These are phyloP conservation scores for Schizophyllum amplum DNA, from an alignment of 1,284 basidiomycete species.

Conservation along the genomic window DNA sequence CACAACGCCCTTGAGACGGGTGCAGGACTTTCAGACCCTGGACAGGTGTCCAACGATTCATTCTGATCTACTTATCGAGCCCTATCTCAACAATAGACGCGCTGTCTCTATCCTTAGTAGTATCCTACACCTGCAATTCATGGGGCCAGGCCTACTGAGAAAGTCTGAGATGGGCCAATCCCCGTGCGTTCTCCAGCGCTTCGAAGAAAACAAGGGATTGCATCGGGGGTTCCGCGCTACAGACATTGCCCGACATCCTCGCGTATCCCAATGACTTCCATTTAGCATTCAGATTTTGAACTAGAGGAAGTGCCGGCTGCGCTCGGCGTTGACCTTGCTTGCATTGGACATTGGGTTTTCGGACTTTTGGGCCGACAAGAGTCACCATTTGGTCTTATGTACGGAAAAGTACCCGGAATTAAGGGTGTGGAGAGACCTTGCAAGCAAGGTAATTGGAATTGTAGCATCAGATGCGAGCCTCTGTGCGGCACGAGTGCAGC, in stretches of 20 bases:
- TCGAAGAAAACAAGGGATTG: background rate
- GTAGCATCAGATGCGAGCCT: no score
- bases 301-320: no score
- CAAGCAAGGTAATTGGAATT: no score
- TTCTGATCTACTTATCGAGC: background rate
- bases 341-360: no score
- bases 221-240: background rate
- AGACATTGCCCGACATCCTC: background rate
- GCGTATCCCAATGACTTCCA: background rate
- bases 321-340: no score
- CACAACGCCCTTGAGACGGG: no score
- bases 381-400: no score
- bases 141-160: background rate
- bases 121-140: background rate
- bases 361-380: no score
- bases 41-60: background rate
- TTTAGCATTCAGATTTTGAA: no score
- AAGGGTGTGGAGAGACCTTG: no score
- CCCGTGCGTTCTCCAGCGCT: background rate
- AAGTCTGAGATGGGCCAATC: background rate
- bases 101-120: background rate
- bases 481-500: no score
- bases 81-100: background rate
- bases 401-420: no score
- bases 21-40: background rate